Evolutionary conservation across 192 early-diverging fungal species (phyloP).

Genomic region (Backusella sp.): DNA sequence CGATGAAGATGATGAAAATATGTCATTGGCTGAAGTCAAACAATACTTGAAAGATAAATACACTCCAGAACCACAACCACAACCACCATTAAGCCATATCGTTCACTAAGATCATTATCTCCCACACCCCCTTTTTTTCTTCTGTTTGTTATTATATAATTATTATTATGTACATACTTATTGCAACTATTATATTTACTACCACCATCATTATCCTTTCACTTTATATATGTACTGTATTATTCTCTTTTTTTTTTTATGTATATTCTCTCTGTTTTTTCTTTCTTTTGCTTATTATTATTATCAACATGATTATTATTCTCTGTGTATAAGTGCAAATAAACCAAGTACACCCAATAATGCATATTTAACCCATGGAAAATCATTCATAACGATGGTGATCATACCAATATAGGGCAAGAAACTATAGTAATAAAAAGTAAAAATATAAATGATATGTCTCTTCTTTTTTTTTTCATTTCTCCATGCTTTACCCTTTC

Average conservation of each 20-base stretch:
- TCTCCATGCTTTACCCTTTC: conserved; percentile 48
- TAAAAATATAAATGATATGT: neutral
- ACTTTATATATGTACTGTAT: neutral
- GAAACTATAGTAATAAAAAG: conserved; percentile 46
- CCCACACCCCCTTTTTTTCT: neutral
- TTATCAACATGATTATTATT: conserved; percentile 35
- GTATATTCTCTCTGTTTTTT: neutral
- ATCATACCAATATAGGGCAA: conserved; percentile 94
- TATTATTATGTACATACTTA: neutral
- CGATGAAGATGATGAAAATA: neutral
- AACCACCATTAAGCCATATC: neutral
- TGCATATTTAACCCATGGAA: conserved; percentile 86
- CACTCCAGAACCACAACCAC: neutral
- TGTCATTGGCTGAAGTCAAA: conserved; percentile 8
- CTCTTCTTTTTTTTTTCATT: neutral
- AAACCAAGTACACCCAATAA: conserved; percentile 77
- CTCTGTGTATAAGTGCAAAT: conserved; percentile 67
- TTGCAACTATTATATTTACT: neutral
- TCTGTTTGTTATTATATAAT: neutral
- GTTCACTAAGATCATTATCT: neutral
- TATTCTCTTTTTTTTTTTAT: neutral
- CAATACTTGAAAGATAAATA: neutral
- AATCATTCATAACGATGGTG: conserved; percentile 96
- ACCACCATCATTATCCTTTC: neutral
- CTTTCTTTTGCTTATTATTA: neutral